These are phyloP conservation scores for Draba incana DNA, from an alignment of 345 rosid genomes.

Conservation along the genomic window DNA sequence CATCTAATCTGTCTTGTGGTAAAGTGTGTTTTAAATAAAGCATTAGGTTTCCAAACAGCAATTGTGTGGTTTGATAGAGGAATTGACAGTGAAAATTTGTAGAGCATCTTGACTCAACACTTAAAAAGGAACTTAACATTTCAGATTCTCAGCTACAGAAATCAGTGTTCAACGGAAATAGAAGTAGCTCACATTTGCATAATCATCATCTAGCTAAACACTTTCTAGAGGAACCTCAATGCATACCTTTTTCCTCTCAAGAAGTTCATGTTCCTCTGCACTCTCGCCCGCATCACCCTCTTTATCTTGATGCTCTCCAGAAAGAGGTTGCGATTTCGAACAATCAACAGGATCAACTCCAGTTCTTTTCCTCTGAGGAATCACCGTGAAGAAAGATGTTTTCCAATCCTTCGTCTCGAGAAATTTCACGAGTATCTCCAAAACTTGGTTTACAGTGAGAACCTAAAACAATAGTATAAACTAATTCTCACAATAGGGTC, in stretches of 20 bases:
- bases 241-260: slow-evolving; percentile 59
- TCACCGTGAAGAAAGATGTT: slow-evolving; percentile 81
- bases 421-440: slow-evolving; percentile 85
- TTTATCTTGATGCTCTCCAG: slow-evolving; percentile 43
- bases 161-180: slow-evolving; percentile 17
- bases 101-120: slow-evolving; percentile 15
- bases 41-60: slow-evolving; percentile 22
- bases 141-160: slow-evolving; percentile 24
- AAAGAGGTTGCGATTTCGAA: slow-evolving; percentile 38
- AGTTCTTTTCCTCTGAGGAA: slow-evolving; percentile 83
- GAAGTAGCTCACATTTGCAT: slow-evolving; percentile 29
- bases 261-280: slow-evolving; percentile 43
- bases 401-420: slow-evolving; percentile 88
- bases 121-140: slow-evolving; percentile 23
- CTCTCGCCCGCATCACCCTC: slow-evolving; percentile 39
- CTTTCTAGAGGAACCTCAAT: slow-evolving; percentile 47
- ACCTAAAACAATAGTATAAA: slow-evolving; percentile 55
- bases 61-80: not conserved
- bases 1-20: slow-evolving; percentile 13
- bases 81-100: slow-evolving; percentile 13
- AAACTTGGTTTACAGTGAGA: slow-evolving; percentile 93
- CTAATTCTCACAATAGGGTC: slow-evolving; percentile 11
- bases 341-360: slow-evolving; percentile 48
- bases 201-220: slow-evolving; percentile 38
- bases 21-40: slow-evolving; percentile 29